Evolutionary conservation across 2,329 filamentous ascomycete species (phyloP).

Genomic region (Paecilomyces niveus): DNA sequence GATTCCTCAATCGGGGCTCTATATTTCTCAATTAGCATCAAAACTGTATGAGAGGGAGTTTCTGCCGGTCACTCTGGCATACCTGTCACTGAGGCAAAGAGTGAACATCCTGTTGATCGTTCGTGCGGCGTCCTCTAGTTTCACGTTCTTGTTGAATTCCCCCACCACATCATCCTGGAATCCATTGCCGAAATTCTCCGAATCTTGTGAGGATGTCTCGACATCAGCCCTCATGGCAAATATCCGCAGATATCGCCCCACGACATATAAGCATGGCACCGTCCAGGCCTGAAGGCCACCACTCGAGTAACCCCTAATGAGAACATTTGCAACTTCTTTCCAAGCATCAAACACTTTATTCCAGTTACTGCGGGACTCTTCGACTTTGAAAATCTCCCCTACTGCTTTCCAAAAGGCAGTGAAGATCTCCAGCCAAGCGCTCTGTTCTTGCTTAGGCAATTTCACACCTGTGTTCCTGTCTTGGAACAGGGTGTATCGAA

Average conservation of each 20-base stretch:
- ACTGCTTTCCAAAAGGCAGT: constrained; percentile 75
- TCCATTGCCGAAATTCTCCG: constrained; percentile 40
- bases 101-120: constrained; percentile 90
- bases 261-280: constrained; percentile 79
- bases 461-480: constrained; percentile 48
- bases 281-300: constrained; percentile 80
- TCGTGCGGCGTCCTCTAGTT: constrained; percentile 82
- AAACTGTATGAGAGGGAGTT: not conserved
- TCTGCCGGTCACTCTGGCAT: constrained; percentile 21
- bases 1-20: constrained; percentile 81
- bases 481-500: constrained; percentile 64
- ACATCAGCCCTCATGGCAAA: constrained; percentile 90
- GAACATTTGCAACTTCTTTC: constrained; percentile 71
- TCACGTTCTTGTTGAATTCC: constrained; percentile 69
- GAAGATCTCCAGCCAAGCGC: constrained; percentile 84
- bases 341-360: constrained; percentile 78
- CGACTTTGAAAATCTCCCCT: constrained; percentile 62
- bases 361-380: constrained; percentile 62
- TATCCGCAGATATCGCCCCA: constrained; percentile 75
- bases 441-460: constrained; percentile 60
- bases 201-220: constrained; percentile 47
- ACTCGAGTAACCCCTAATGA: constrained; percentile 76
- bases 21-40: constrained; percentile 1
- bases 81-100: constrained; percentile 84
- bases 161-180: constrained; percentile 79